Base-by-base conservation (phyloP, 257 asterid species). In the Echium plantagineum region DNA sequence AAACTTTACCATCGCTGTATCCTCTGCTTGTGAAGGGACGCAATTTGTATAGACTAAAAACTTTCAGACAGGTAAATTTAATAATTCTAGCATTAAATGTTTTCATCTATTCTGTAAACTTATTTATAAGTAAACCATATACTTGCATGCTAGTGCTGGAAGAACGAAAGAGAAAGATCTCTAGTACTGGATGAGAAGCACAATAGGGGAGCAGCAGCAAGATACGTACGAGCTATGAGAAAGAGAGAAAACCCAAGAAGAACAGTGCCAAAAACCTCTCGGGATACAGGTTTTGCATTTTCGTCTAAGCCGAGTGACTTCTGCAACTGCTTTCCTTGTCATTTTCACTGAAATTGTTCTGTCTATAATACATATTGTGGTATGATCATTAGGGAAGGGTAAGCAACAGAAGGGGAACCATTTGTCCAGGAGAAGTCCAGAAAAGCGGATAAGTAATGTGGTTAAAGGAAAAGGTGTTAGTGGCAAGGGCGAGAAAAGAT, bases 11-110 rank as follows among this genome's bases (percentile, higher is more conserved):
- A 67, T 78, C 85, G 47, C 77, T 84, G 60, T 75, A 63, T 62
- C 85, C 89, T 62, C 74, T 87, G 74, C 96, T 82, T 31, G 86
- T 87, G 63, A 84, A 84, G 78, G 96, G 96, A 31, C 83, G 90
- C 47, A 84, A 84, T 75, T 82, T 87, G 35, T 87, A 87, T 58
- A 84, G 62, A 65, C 20, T 79, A 82, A 78, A 62, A 76, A 82
- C 94, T 24, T 82, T 68, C 72, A 79, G 94, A 84, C 89, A 82
- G 87, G 95, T 87, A 57, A 66, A 30, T 42, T 42, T 31, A 59
- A 32, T 61, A 22, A 63, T 58, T 60, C 55, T 47, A 21, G 16
- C 15, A 15, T 47, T 26, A 9, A 9, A 28, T 32, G 57, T 18
- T n/a, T 65, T 32, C 1, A n/a, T 54, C 18, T 19, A 24, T 31